A percentile compares a stretch with the other conserved stretches of the same genome.
Conservation (phyloP, 2,329 filamentous ascomycete genomes). For the Fusarium sp. region DNA sequence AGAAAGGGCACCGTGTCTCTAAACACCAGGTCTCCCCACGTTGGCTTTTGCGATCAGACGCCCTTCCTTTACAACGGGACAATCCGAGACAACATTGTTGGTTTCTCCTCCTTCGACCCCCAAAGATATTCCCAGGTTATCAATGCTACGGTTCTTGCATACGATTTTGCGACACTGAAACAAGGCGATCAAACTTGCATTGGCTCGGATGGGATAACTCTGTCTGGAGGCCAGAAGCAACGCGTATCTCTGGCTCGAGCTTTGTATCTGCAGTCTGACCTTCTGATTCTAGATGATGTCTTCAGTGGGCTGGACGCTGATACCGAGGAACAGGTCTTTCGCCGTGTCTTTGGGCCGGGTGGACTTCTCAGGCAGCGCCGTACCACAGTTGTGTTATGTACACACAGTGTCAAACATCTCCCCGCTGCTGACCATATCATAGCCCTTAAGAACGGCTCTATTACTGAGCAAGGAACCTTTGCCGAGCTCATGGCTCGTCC, state of each 20-base stretch:
- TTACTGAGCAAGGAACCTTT: constrained; percentile 58
- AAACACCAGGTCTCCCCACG: constrained; percentile 25
- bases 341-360: constrained; percentile 56
- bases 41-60: constrained; percentile 53
- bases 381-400: constrained; percentile 58
- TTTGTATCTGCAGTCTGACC: constrained; percentile 56
- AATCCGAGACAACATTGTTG: constrained; percentile 56
- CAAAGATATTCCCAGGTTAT: constrained; percentile 53
- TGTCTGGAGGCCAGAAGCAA: constrained; percentile 59
- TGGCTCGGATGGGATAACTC: constrained; percentile 56
- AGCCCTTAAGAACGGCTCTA: constrained; percentile 56
- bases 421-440: constrained; percentile 61
- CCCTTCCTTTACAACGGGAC: constrained; percentile 54
- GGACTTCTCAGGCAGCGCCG: constrained; percentile 57
- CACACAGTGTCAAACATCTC: constrained; percentile 51
- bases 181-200: constrained; percentile 55
- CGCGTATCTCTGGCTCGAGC: constrained; percentile 59
- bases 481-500: constrained; percentile 48
- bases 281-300: constrained; percentile 61
- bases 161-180: constrained; percentile 51
- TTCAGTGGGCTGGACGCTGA: constrained; percentile 60
- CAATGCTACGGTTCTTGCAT: constrained; percentile 50
- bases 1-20: constrained; percentile 28
- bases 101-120: constrained; percentile 50
- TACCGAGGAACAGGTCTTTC: constrained; percentile 60